Evolutionary conservation across 371 early-diverging fungal species (phyloP).

Genomic region (Mucor mucedo): DNA sequence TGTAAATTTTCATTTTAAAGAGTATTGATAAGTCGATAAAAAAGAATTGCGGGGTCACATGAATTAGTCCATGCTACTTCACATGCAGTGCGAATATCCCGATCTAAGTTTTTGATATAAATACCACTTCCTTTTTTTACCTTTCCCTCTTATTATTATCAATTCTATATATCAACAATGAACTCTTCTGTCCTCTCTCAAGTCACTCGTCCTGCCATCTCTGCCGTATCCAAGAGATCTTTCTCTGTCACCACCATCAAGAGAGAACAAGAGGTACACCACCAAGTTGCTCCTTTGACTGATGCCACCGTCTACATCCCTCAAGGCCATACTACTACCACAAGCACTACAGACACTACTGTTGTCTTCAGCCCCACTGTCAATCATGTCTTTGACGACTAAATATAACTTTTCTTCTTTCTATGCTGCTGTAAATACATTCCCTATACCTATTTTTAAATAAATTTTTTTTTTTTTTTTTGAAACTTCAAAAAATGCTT

Average conservation of each 20-base stretch:
- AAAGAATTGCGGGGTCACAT: slow-evolving; percentile 18
- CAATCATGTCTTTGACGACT: slow-evolving; percentile 40
- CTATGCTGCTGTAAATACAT: neutral
- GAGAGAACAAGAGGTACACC: slow-evolving; percentile 28
- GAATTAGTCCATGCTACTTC: slow-evolving; percentile 17
- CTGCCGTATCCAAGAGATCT: slow-evolving; percentile 17
- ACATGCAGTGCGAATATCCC: slow-evolving; percentile 10
- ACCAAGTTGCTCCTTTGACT: slow-evolving; percentile 41
- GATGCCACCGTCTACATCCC: slow-evolving; percentile 33
- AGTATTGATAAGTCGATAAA: slow-evolving; percentile 8
- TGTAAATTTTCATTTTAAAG: neutral
- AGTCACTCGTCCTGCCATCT: slow-evolving; percentile 17
- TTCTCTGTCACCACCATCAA: slow-evolving; percentile 12
- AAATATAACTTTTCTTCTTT: neutral
- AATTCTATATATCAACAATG: slow-evolving; percentile 3
- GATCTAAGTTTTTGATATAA: slow-evolving; percentile 11
- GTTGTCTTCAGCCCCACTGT: slow-evolving; percentile 44
- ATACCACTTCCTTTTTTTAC: slow-evolving; percentile 6
- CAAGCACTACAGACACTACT: slow-evolving; percentile 3
- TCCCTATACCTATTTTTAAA: neutral
- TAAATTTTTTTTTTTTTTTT: slow-evolving; percentile 1
- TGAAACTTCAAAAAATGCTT: neutral
- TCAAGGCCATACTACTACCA: slow-evolving; percentile 19
- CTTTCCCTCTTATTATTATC: slow-evolving; percentile 9
- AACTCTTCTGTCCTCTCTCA: slow-evolving; percentile 32